Conservation (phyloP, 495 filamentous ascomycete genomes). For the Cercophora newfieldiana region DNA sequence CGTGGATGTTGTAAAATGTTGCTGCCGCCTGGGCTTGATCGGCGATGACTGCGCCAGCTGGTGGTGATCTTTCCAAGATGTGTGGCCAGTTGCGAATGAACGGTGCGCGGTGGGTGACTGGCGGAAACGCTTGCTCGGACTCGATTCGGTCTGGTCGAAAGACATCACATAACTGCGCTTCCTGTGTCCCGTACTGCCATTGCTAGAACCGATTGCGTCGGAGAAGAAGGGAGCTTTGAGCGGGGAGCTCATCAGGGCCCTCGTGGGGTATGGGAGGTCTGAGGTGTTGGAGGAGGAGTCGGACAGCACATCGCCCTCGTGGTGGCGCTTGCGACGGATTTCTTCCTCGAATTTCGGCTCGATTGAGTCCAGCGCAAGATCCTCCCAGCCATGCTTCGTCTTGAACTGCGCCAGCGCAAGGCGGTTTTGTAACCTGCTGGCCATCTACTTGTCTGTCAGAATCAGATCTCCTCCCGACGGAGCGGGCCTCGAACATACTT, state of each 20-base stretch:
- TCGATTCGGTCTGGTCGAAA: slow-evolving; percentile 49
- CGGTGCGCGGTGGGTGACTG: slow-evolving; percentile 63
- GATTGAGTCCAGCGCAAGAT: slow-evolving; percentile 71
- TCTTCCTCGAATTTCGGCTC: slow-evolving; percentile 74
- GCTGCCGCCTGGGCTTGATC: slow-evolving; percentile 62
- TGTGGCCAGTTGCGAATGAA: slow-evolving; percentile 55
- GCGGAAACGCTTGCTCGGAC: slow-evolving; percentile 66
- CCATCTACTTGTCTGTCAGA: slow-evolving; percentile 64
- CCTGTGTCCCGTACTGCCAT: slow-evolving; percentile 52
- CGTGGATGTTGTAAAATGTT: slow-evolving; percentile 61
- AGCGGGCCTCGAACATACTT: slow-evolving; percentile 56
- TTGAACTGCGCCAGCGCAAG: slow-evolving; percentile 96
- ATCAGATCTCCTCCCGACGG: neutral
- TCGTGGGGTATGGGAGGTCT: slow-evolving; percentile 52
- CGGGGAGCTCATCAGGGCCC: slow-evolving; percentile 61
- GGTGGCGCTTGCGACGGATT: slow-evolving; percentile 63
- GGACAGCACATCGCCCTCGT: slow-evolving; percentile 66
- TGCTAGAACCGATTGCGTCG: slow-evolving; percentile 62
- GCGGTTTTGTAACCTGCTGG: slow-evolving; percentile 84
- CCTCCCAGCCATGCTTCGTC: slow-evolving; percentile 85
- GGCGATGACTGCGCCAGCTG: slow-evolving; percentile 83
- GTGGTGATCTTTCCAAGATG: slow-evolving; percentile 71
- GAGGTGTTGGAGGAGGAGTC: slow-evolving; percentile 79
- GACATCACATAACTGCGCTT: slow-evolving; percentile 58
- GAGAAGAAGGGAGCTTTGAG: slow-evolving; percentile 69